Evolutionary conservation across 1,139 yeast species (phyloP).

Genomic region (Protomyces arabidopsidicola): DNA sequence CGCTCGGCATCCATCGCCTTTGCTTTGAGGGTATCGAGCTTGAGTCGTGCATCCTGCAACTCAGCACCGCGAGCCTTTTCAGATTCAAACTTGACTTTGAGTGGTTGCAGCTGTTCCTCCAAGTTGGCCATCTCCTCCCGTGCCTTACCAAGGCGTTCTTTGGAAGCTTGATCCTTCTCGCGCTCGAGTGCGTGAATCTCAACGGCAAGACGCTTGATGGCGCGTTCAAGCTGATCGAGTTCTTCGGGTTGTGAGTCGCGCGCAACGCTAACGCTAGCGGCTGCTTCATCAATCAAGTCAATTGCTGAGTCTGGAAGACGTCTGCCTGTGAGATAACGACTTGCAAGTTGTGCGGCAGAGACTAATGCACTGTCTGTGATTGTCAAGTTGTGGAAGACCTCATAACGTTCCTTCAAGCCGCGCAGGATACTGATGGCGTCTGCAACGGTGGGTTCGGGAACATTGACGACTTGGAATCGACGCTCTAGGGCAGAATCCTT

Average conservation of each 20-base stretch:
- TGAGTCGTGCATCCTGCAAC: constrained; percentile 79
- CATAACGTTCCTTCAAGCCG: constrained; percentile 94
- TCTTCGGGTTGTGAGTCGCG: constrained; percentile 98
- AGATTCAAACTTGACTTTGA: constrained; percentile 76
- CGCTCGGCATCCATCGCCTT: constrained; percentile 97
- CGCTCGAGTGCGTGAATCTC: constrained; percentile 96
- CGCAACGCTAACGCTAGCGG: constrained; percentile 97
- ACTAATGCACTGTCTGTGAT: constrained; percentile 93
- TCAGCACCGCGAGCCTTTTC: constrained; percentile 92
- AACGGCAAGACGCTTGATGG: constrained; percentile 81
- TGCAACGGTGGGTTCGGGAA: constrained; percentile 83
- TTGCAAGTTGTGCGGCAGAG: constrained; percentile 90
- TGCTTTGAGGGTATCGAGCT: constrained; percentile 82
- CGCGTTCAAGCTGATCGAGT: constrained; percentile 86
- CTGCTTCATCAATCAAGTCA: constrained; percentile 92
- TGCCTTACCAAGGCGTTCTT: constrained; percentile 77
- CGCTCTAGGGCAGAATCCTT: constrained; percentile 99
- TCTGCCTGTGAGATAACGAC: constrained; percentile 89
- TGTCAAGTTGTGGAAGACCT: constrained; percentile 96
- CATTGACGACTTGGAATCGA: constrained; percentile 95
- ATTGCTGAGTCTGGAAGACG: constrained; percentile 97
- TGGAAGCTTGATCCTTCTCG: constrained; percentile 55
- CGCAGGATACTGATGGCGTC: constrained; percentile 94
- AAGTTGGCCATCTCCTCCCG: constrained; percentile 72
- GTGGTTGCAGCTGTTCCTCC: constrained; percentile 79